Base-by-base conservation (phyloP, 768 basidiomycete genomes). In the Gymnopilus dilepis region DNA sequence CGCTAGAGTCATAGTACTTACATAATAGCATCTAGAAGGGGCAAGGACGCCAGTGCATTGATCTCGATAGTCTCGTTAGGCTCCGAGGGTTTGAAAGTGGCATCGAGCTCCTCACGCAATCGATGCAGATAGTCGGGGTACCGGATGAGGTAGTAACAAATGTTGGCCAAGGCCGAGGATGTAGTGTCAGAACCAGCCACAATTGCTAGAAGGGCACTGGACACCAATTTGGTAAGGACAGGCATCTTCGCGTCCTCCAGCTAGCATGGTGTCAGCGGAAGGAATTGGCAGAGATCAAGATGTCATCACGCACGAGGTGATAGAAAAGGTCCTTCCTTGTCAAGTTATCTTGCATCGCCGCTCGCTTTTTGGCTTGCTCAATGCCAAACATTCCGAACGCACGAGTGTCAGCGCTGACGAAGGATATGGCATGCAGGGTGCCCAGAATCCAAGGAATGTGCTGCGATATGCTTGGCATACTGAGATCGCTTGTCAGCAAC, bases 11-110 rank as follows among this genome's bases (percentile, higher is more conserved):
- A 24, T 26, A 37, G 30, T 1, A 72, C 76, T 30, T 58, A 78
- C 78, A 79, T 72, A 22, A 73, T 71, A 15, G 73, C 76, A 48
- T 78, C 77, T 41, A 77, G 53, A 37, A 75, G 73, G 34, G 63
- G 65, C 33, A 75, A 47, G 4, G 60, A 47, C 21, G 70, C 66
- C 15, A 73, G 70, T 31, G 68, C 65, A 4, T 66, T 61, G 5
- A 61, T 34, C 30, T 60, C 56, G 30, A 63, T 59, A 9, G 61
- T 59, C 28, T 62, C 58, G 48, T 63, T 62, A 28, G 56, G 55
- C 24, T 65, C 69, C 4, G 47, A 48, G 2, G 33, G 47, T 4
- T 56, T 63, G 48, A 65, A 68, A 15, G 48, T 54, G 17, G 48
- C 58, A 52, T 76, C 75, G 13, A 76, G 56, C 45, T 76, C 76